Base-by-base conservation (phyloP, 2,329 filamentous ascomycete genomes). In the Aspergillus melleus region DNA sequence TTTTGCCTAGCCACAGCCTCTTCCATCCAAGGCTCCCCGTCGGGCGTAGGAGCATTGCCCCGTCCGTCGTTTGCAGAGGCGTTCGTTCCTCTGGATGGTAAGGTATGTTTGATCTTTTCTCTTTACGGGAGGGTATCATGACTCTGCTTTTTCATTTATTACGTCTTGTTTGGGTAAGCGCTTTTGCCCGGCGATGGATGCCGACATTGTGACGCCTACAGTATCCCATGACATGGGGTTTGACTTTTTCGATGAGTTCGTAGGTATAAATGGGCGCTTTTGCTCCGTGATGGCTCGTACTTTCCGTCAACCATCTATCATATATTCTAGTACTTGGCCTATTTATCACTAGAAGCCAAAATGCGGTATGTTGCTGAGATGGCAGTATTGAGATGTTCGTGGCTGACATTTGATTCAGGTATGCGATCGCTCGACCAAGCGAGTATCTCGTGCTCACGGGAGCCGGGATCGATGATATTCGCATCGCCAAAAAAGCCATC, bases 401-500 rank as follows among this genome's bases (percentile, higher is more conserved):
- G 20, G 54, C 36, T 22, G 46, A 50, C 32, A 16, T 49, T 19
- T 50, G 26, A 84, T 39, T 51, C 81, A 84, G 84, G 67, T 91
- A 89, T 78, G 85, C 83, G 74, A 84, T 92, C 64, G 88, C 90
- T 20, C 85, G 86, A 58, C 88, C 90, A 29, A 90, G 92, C 78
- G 86, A 92, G 78, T 96, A 95, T 83, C 89, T 96, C 77, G 91
- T 91, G 81, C 86, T 95, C 68, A 95, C 91, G 68, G 91, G 92
- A 78, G 88, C 88, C 77, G 87, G 88, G 65, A 84, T 96, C 68
- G 82, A 87, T 49, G 88, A 84, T 69, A 86, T 96, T 68, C 85
- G 86, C 66, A 92, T 96, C 75, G 87, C 85, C 71, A 96, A 96
- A 78, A 89, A 91, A 65, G 83, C 88, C 57, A 87, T 89, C 79